Percentiles rank a stretch among this genome's conserved stretches.
Conservation (phyloP, 495 filamentous ascomycete genomes). For the Neurospora sublineolata region DNA sequence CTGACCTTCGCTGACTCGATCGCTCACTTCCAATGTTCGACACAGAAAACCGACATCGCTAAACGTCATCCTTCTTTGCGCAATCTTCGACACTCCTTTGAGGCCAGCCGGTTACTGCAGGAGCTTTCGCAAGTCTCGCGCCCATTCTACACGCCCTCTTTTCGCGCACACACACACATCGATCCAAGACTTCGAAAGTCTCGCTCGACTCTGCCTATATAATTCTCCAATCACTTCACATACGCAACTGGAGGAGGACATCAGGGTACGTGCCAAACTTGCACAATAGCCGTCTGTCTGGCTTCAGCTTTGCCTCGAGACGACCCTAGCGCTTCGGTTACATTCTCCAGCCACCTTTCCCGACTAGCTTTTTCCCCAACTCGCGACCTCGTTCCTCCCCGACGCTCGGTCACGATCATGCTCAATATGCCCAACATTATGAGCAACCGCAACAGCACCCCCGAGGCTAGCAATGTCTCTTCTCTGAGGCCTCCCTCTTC, state of each 20-base stretch:
- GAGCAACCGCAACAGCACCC: conserved; percentile 95
- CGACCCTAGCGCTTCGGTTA: not conserved
- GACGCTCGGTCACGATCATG: conserved; percentile 23
- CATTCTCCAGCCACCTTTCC: conserved; percentile 1
- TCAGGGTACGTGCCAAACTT: conserved; percentile 5
- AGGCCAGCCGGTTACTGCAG: conserved; percentile 92
- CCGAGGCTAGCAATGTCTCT: conserved; percentile 71
- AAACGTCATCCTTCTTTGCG: conserved; percentile 19
- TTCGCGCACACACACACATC: conserved; percentile 24
- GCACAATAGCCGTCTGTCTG: conserved; percentile 16
- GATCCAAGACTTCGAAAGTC: conserved; percentile 32
- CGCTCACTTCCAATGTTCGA: not conserved
- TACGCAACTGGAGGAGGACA: not conserved
- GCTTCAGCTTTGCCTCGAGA: conserved; percentile 24
- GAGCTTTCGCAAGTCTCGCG: conserved; percentile 43
- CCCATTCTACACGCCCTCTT: conserved; percentile 1
- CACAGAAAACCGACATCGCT: conserved; percentile 17
- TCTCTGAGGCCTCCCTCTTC: conserved; percentile 83
- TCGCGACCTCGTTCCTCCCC: conserved; percentile 3
- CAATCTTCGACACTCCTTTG: conserved; percentile 54
- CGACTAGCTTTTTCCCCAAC: conserved; percentile 6
- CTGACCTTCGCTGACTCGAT: conserved; percentile 19
- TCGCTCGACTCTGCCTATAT: conserved; percentile 15
- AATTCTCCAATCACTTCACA: conserved; percentile 1
- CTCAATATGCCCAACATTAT: conserved; percentile 57